Conservation (phyloP, 192 early-diverging fungal genomes). For the Kickxella alabastrina region DNA sequence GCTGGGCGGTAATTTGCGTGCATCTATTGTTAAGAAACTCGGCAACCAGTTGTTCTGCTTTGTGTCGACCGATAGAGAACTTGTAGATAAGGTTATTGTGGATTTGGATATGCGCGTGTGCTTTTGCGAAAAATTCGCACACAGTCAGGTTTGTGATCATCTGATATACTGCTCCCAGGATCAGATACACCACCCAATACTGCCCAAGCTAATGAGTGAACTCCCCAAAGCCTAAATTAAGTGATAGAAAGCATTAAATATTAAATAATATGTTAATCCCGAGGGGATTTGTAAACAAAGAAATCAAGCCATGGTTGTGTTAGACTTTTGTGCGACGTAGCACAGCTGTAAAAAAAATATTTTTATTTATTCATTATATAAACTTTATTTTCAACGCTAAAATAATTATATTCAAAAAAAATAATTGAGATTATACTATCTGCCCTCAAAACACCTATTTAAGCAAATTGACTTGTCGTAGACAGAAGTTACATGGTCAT, state of each 20-base stretch:
- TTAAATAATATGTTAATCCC: neutral
- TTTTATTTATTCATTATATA: neutral
- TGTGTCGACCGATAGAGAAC: slow-evolving; percentile 1
- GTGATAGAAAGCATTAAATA: neutral
- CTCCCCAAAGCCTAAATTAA: slow-evolving; percentile 14
- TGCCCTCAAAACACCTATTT: no score
- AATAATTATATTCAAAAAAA: neutral
- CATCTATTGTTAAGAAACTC: neutral
- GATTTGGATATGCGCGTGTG: slow-evolving; percentile 27
- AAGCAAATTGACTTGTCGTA: no score
- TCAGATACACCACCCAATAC: slow-evolving; percentile 27
- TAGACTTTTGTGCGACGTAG: no score
- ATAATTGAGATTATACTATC: no score
- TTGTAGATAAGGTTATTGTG: slow-evolving; percentile 12
- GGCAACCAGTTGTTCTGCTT: slow-evolving; percentile 3
- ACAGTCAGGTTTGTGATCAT: slow-evolving; percentile 21
- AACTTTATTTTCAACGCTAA: neutral
- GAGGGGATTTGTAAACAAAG: no score
- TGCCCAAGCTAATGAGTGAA: slow-evolving; percentile 11
- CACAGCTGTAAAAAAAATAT: no score
- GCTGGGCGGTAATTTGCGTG: neutral
- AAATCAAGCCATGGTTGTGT: no score
- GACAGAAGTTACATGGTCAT: no score
- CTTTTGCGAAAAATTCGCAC: slow-evolving; percentile 20
- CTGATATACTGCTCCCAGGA: slow-evolving; percentile 22